Evolutionary conservation across 495 filamentous ascomycete genomes (phyloP).

Genomic region (Podospora pseudocomata): DNA sequence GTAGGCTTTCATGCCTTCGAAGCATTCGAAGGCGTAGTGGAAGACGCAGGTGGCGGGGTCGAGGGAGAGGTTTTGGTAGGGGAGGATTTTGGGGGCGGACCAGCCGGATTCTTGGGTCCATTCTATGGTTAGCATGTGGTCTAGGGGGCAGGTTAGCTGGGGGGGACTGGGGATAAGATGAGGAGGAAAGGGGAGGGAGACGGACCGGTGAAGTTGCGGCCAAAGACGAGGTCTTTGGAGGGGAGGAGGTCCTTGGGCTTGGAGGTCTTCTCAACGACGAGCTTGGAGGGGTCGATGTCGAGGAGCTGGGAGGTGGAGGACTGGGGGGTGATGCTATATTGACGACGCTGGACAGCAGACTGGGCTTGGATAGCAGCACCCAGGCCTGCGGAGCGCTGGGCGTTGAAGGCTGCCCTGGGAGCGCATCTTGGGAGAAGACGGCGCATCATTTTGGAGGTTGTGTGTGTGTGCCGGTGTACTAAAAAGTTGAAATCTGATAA

Average conservation of each 20-base stretch:
- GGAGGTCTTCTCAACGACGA: constrained; percentile 67
- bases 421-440: constrained; percentile 27
- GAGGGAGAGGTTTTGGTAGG: constrained; percentile 94
- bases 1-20: constrained; percentile 99
- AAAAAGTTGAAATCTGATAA: neutral
- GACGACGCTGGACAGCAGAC: constrained; percentile 27
- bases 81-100: constrained; percentile 74
- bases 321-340: constrained; percentile 61
- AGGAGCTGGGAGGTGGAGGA: constrained; percentile 46
- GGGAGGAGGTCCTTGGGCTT: constrained; percentile 70
- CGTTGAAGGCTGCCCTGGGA: constrained; percentile 15
- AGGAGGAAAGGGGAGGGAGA: neutral
- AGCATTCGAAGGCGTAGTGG: constrained; percentile 96
- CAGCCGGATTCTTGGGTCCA: constrained; percentile 79
- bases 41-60: constrained; percentile 96
- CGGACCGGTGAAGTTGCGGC: constrained; percentile 79
- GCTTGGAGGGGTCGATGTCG: constrained; percentile 70
- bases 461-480: neutral
- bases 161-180: neutral
- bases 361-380: constrained; percentile 26
- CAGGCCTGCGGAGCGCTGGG: constrained; percentile 9
- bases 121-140: constrained; percentile 96
- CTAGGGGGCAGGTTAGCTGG: constrained; percentile 37
- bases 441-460: constrained; percentile 26
- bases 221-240: constrained; percentile 80